phyloP scores from a whole-genome alignment of 805 yeast genomes.

The Saturnispora serradocipensis region DNA sequence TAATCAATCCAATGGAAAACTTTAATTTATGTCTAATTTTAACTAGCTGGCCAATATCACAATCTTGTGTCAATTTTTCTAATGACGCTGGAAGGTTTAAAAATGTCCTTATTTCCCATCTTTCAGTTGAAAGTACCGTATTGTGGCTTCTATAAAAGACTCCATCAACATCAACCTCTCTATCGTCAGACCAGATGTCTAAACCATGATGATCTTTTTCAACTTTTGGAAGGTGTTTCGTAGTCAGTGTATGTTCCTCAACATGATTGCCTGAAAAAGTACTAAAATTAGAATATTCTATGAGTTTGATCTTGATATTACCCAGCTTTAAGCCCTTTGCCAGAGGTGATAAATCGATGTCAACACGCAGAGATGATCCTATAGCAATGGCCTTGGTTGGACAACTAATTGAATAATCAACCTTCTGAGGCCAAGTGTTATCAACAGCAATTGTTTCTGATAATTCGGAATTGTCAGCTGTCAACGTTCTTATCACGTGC shows the following conservation, averaged over 20 bases:
- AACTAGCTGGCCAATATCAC: constrained; percentile 56
- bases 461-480: constrained; percentile 79
- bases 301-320: constrained; percentile 54
- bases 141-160: constrained; percentile 27
- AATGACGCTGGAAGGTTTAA: constrained; percentile 66
- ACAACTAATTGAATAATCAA: constrained; percentile 78
- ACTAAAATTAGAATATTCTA: constrained; percentile 54
- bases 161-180: constrained; percentile 30
- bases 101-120: constrained; percentile 63
- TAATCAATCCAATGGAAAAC: constrained; percentile 66
- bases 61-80: constrained; percentile 77
- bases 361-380: constrained; percentile 68
- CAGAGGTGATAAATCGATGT: constrained; percentile 67
- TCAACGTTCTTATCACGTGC: constrained; percentile 75
- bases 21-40: constrained; percentile 86
- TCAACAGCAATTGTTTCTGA: constrained; percentile 90
- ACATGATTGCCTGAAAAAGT: constrained; percentile 49
- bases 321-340: constrained; percentile 76
- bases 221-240: constrained; percentile 38
- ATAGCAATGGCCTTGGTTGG: constrained; percentile 87
- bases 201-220: constrained; percentile 31
- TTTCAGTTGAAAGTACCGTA: constrained; percentile 36
- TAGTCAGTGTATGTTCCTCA: constrained; percentile 51
- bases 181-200: constrained; percentile 31
- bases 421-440: constrained; percentile 91